Conservation (phyloP, 345 rosid genomes). For the Gossypium herbaceum region DNA sequence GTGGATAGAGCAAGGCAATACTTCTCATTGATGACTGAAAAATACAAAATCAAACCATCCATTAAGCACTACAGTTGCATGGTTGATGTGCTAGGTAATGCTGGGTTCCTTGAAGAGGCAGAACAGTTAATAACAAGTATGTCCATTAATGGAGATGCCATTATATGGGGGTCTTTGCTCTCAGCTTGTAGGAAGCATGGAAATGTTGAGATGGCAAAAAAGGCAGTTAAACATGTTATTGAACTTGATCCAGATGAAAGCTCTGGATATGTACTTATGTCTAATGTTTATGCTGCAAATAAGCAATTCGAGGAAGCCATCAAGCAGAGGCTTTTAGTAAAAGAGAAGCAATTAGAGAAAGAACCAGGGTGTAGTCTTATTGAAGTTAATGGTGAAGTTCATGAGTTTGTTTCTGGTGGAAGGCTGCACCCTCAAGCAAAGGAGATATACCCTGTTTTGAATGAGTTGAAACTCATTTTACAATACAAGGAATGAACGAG, state of each 20-base stretch:
- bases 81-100: slow-evolving; percentile 39
- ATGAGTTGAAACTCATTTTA: slow-evolving; percentile 27
- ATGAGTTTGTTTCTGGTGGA: slow-evolving; percentile 77
- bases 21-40: slow-evolving; percentile 53
- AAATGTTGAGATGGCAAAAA: slow-evolving; percentile 49
- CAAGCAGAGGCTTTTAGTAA: slow-evolving; percentile 52
- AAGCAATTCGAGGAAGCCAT: slow-evolving; percentile 49
- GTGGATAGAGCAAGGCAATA: slow-evolving; percentile 42
- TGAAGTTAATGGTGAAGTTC: slow-evolving; percentile 68
- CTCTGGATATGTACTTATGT: slow-evolving; percentile 62
- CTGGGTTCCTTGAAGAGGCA: slow-evolving; percentile 61
- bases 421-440: slow-evolving; percentile 46
- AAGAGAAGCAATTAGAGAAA: slow-evolving; percentile 48
- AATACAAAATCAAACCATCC: slow-evolving; percentile 50
- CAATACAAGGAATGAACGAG: not conserved
- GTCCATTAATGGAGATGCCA: slow-evolving; percentile 48
- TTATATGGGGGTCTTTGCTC: slow-evolving; percentile 67
- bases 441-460: slow-evolving; percentile 48
- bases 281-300: slow-evolving; percentile 58
- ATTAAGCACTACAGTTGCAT: slow-evolving; percentile 63
- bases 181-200: slow-evolving; percentile 55
- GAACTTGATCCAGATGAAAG: slow-evolving; percentile 54
- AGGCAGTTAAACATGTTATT: slow-evolving; percentile 42
- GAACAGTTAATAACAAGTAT: slow-evolving; percentile 49
- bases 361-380: slow-evolving; percentile 73